A percentile compares a stretch with the other conserved stretches of the same genome.
These are phyloP conservation scores for Desmodesmus armatus DNA, from an alignment of 139 green algal genomes.

Conservation along the genomic window DNA sequence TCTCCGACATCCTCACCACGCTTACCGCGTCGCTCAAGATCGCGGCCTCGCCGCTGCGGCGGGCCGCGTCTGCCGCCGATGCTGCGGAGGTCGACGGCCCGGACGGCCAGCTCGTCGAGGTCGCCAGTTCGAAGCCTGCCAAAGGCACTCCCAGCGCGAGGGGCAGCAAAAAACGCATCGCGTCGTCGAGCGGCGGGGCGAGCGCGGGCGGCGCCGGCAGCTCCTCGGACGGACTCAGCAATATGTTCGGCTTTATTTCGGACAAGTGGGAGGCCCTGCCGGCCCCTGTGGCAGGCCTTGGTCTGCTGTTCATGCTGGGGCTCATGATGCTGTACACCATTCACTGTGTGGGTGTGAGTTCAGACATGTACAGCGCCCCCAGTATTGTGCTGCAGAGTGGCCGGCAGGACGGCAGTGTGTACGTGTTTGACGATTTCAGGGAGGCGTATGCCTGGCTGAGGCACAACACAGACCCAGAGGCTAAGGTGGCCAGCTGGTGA, in stretches of 20 bases:
- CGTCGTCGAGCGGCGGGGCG: not conserved
- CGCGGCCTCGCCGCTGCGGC: not conserved
- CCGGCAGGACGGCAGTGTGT: constrained; percentile 51
- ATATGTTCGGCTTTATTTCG: constrained; percentile 24
- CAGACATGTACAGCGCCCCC: constrained; percentile 94
- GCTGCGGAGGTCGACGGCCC: not conserved
- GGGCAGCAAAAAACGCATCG: too few species aligned
- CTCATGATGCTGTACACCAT: constrained; percentile 76
- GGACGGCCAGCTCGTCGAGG: too few species aligned
- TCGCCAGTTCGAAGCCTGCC: not conserved
- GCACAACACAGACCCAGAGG: constrained; percentile 87
- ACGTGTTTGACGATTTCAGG: constrained; percentile 94
- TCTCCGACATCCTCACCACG: constrained; percentile 72
- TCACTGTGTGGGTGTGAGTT: constrained; percentile 86
- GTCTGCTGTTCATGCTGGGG: constrained; percentile 53
- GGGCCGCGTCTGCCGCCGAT: not conserved
- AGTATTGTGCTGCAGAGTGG: constrained; percentile 88
- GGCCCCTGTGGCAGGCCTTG: constrained; percentile 43
- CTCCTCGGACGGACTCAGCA: not conserved
- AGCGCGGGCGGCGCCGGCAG: not conserved
- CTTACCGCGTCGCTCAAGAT: constrained; percentile 49
- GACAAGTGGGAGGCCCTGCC: constrained; percentile 21
- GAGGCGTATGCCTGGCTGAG: constrained; percentile 83
- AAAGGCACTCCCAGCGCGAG: not conserved
- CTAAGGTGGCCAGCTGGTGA: constrained; percentile 88